Conservation (phyloP, 495 filamentous ascomycete species). For the Penicillium steckii region DNA sequence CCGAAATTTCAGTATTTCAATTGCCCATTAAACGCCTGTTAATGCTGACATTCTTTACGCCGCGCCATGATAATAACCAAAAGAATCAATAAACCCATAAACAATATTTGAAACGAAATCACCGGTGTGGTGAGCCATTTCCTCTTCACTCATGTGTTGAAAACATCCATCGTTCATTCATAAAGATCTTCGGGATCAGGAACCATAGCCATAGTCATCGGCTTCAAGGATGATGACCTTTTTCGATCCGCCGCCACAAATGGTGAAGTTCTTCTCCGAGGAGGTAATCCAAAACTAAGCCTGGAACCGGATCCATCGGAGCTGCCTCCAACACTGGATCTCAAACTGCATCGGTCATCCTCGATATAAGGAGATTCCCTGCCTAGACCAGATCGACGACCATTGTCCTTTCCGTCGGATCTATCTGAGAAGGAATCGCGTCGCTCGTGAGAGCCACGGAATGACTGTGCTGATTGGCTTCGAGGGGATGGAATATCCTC, state of each 20-base stretch:
- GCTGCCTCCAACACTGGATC: conserved; percentile 6
- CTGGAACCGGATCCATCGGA: conserved; percentile 4
- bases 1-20: background rate
- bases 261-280: conserved; percentile 15
- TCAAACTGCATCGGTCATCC: conserved; percentile 13
- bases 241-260: conserved; percentile 25
- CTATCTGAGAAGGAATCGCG: conserved; percentile 15
- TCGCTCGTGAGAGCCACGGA: conserved; percentile 1
- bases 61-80: conserved; percentile 12
- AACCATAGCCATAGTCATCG: conserved; percentile 43
- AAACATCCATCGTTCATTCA: conserved; percentile 27
- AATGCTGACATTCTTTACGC: conserved; percentile 12
- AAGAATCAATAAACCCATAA: conserved; percentile 1
- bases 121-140: background rate
- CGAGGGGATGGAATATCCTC: conserved; percentile 14
- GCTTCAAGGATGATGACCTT: conserved; percentile 22
- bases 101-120: background rate
- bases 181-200: conserved; percentile 43
- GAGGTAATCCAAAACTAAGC: conserved; percentile 8
- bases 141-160: background rate
- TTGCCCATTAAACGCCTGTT: conserved; percentile 1
- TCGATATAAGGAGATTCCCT: background rate
- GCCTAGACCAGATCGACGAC: background rate
- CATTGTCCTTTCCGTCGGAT: background rate
- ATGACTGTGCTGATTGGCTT: conserved; percentile 23